Conservation (phyloP, 208 protist genomes). For the Crithidia thermophila region DNA sequence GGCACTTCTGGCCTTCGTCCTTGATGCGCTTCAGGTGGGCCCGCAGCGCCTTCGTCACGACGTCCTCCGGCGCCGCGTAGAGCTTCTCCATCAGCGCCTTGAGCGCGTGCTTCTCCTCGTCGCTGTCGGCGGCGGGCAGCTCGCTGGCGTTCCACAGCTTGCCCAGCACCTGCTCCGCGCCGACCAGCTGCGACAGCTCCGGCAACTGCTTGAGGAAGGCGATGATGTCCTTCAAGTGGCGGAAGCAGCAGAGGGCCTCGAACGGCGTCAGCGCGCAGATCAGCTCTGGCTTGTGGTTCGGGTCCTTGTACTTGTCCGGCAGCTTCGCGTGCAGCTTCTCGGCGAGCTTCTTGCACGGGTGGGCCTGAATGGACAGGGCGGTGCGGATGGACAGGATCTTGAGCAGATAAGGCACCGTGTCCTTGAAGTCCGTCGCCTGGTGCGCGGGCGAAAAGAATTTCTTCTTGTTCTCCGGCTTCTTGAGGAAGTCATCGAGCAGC, state of each 20-base stretch:
- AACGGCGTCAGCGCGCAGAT: slow-evolving; percentile 94
- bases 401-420: slow-evolving; percentile 95
- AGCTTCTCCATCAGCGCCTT: slow-evolving; percentile 71
- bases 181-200: slow-evolving; percentile 48
- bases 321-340: slow-evolving; percentile 85
- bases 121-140: slow-evolving; percentile 35
- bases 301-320: slow-evolving; percentile 97
- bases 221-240: slow-evolving; percentile 84
- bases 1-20: slow-evolving; percentile 32
- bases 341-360: slow-evolving; percentile 96
- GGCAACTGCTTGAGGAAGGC: slow-evolving; percentile 65
- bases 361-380: slow-evolving; percentile 98
- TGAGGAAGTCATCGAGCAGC: slow-evolving; percentile 69
- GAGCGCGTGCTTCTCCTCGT: slow-evolving; percentile 52
- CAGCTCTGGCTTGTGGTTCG: slow-evolving; percentile 99
- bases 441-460: slow-evolving; percentile 66
- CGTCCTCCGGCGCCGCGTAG: slow-evolving; percentile 47
- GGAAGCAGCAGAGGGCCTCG: slow-evolving; percentile 97
- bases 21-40: slow-evolving; percentile 54
- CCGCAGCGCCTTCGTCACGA: slow-evolving; percentile 48
- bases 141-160: slow-evolving; percentile 20
- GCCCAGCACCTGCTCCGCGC: slow-evolving; percentile 37
- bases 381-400: slow-evolving; percentile 97
- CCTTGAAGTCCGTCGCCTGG: slow-evolving; percentile 54
- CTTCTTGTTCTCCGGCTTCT: slow-evolving; percentile 32